Evolutionary conservation across 2,329 filamentous ascomycete species (phyloP).

Genomic region (Gyromitra esculenta): DNA sequence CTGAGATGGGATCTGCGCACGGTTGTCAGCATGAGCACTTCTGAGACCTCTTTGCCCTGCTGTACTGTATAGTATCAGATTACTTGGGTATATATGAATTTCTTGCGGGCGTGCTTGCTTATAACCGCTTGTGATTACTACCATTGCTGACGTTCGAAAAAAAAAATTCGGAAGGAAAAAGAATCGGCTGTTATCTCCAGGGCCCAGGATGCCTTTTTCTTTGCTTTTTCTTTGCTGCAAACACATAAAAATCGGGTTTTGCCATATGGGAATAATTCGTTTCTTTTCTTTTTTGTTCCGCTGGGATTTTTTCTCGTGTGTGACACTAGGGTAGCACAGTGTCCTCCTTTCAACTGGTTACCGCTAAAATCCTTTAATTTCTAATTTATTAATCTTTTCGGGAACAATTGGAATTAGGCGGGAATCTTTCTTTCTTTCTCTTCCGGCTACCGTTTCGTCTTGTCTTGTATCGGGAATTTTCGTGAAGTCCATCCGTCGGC

Average conservation of each 20-base stretch:
- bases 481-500: background rate
- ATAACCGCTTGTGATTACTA: slow-evolving; percentile 25
- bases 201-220: background rate
- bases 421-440: slow-evolving; percentile 5
- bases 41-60: slow-evolving; percentile 7
- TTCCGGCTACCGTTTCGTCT: slow-evolving; percentile 19
- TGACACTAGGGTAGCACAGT: slow-evolving; percentile 5
- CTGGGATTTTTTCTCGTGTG: slow-evolving; percentile 4
- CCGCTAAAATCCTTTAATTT: slow-evolving; percentile 17
- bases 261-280: slow-evolving; percentile 1
- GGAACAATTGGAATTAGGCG: slow-evolving; percentile 8
- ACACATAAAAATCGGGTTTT: background rate
- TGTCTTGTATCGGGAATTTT: slow-evolving; percentile 16
- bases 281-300: slow-evolving; percentile 17
- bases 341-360: slow-evolving; percentile 8
- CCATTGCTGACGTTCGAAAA: background rate
- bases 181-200: background rate
- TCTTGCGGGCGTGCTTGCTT: background rate
- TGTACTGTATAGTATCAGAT: background rate
- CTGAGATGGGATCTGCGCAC: slow-evolving; percentile 39
- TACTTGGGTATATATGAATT: background rate
- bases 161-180: slow-evolving; percentile 9
- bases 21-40: slow-evolving; percentile 21
- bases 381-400: slow-evolving; percentile 2
- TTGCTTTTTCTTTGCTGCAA: background rate